Evolutionary conservation across 805 yeast species (phyloP).

Genomic region (Metschnikowia chrysomelidarum): DNA sequence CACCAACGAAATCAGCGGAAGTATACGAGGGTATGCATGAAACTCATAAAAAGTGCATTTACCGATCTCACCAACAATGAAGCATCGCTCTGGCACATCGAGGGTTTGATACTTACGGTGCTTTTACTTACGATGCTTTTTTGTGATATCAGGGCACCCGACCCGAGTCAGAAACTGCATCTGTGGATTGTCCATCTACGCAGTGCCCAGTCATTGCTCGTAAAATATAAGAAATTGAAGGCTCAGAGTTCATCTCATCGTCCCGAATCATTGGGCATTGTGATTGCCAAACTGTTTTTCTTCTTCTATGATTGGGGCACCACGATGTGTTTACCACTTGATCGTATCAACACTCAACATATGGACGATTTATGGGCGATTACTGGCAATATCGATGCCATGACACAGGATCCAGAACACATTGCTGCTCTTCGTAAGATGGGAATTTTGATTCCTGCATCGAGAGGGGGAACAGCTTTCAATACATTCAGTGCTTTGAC

Average conservation of each 20-base stretch:
- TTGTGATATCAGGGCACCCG: conserved; percentile 20
- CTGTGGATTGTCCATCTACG: conserved; percentile 27
- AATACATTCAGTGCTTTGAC: conserved; percentile 16
- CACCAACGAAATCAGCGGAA: conserved; percentile 19
- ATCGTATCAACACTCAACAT: conserved; percentile 9
- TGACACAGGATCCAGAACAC: conserved; percentile 11
- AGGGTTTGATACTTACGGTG: conserved; percentile 26
- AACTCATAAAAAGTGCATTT: conserved; percentile 19
- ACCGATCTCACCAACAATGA: conserved; percentile 18
- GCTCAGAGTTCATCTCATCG: conserved; percentile 11
- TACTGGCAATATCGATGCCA: conserved; percentile 8
- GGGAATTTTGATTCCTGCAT: conserved; percentile 18
- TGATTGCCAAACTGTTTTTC: conserved; percentile 19
- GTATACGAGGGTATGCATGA: conserved; percentile 20
- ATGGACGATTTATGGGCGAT: conserved; percentile 12
- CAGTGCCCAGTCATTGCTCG: conserved; percentile 26
- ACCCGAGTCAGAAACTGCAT: conserved; percentile 14
- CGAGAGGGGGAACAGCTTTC: conserved; percentile 13
- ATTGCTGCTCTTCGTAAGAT: conserved; percentile 10
- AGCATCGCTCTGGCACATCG: conserved; percentile 23
- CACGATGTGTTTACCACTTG: conserved; percentile 16
- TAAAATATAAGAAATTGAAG: conserved; percentile 22
- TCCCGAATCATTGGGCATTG: conserved; percentile 21
- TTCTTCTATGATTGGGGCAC: conserved; percentile 21
- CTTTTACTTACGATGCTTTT: conserved; percentile 24